Evolutionary conservation across 331 rosid species (phyloP).

Genomic region (Erythrophleum ivorense): DNA sequence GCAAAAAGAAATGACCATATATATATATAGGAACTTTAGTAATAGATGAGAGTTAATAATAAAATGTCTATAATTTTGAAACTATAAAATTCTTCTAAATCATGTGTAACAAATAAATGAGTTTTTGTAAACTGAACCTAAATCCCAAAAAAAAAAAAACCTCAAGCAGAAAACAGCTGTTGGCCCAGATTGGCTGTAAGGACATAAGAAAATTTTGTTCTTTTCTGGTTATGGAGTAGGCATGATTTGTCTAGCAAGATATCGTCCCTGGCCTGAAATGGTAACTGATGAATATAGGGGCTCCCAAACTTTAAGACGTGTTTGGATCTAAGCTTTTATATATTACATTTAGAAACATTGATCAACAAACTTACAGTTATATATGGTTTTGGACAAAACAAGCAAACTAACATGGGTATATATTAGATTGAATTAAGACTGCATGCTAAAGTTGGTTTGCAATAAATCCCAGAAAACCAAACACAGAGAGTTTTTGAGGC

Average conservation of each 20-base stretch:
- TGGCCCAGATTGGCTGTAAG: conserved; percentile 32
- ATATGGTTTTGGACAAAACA: not conserved
- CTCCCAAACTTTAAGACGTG: conserved; percentile 28
- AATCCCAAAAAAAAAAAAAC: not conserved
- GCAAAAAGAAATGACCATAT: not conserved
- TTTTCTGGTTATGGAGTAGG: conserved; percentile 34
- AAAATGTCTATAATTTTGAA: not conserved
- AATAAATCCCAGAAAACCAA: not conserved
- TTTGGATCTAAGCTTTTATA: conserved; percentile 19
- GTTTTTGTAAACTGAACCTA: not conserved
- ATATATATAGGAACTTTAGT: too few relatives aligned
- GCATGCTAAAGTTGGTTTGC: not conserved
- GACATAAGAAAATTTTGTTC: conserved; percentile 32
- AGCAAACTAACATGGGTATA: not conserved
- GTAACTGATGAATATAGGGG: not conserved
- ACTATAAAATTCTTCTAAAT: not conserved
- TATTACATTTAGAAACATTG: not conserved
- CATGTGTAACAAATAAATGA: not conserved
- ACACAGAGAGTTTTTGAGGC: not conserved
- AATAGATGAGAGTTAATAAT: too few relatives aligned
- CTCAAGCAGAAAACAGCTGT: not conserved
- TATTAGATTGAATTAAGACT: not conserved
- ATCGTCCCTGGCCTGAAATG: not conserved
- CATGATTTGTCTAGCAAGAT: conserved; percentile 19
- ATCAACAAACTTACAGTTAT: not conserved